Conservation (phyloP, 2,329 filamentous ascomycete genomes). For the Penicillium sp. region DNA sequence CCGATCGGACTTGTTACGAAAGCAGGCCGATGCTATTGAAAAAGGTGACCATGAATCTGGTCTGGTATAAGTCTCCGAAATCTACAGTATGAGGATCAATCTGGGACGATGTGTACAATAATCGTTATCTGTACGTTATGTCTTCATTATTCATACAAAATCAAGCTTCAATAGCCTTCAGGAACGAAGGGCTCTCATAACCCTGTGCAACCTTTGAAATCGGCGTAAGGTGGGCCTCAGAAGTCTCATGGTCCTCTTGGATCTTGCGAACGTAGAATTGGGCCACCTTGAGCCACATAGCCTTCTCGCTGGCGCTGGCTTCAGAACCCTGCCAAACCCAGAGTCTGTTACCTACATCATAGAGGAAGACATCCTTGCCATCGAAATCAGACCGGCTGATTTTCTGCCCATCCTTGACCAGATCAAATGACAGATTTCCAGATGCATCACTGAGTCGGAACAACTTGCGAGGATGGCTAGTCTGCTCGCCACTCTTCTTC, state of each 20-base stretch:
- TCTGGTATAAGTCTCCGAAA: constrained; percentile 14
- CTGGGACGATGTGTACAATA: background rate
- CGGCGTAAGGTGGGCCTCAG: constrained; percentile 28
- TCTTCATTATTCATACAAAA: constrained; percentile 4
- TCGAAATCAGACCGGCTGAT: constrained; percentile 61
- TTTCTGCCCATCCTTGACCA: constrained; percentile 57
- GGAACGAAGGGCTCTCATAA: constrained; percentile 32
- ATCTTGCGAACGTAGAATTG: constrained; percentile 32
- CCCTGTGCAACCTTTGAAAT: constrained; percentile 35
- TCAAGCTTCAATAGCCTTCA: constrained; percentile 26
- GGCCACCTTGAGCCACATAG: constrained; percentile 53
- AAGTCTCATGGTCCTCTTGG: constrained; percentile 21
- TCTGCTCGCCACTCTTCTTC: constrained; percentile 20
- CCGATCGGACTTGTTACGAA: constrained; percentile 63
- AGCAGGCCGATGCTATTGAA: constrained; percentile 60
- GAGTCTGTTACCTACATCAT: constrained; percentile 59
- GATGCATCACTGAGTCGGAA: constrained; percentile 66
- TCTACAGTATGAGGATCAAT: too few relatives aligned
- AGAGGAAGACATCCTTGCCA: constrained; percentile 65
- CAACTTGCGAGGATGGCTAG: constrained; percentile 47
- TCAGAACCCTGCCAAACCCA: constrained; percentile 68
- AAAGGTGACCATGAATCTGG: constrained; percentile 31
- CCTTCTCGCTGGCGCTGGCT: constrained; percentile 61
- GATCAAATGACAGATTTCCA: constrained; percentile 58
- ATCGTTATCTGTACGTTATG: background rate